Base-by-base conservation (phyloP, 345 rosid species). In the Barbarea vulgaris region DNA sequence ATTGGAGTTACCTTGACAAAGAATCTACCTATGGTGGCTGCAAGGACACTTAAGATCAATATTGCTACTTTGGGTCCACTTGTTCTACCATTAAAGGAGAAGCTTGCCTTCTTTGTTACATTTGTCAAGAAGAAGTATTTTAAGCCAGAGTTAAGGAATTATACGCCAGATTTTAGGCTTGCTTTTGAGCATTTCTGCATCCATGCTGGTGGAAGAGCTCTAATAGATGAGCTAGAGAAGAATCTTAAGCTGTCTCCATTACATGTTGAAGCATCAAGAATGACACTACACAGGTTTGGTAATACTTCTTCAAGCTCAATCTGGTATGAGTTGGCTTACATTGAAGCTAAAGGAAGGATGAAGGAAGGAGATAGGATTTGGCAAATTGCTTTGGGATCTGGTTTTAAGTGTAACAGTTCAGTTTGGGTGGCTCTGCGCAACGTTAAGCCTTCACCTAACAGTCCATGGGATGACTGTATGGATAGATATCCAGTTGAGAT, bases 131-230 rank as follows among this genome's bases (percentile, higher is more conserved):
- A 74, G 76, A 87, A 83, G 69, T 52, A 85, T 34, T 80, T 88
- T 1, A 86, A 77, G 33, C 80, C 81, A 78, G 44, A 75, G 9
- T 73, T 82, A 24, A 85, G 73, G 77, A 82, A 83, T 0, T 90
- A 90, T 59, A 83, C 84, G 3, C 93, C 93, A 0, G 87, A 88
- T 66, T 90, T 90, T 76, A 87, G 73, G 65, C 70, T 88, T 19
- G 97, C 97, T 8, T 87, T 91, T 60, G 89, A 91, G 75, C 97
- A 91, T 62, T 87, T 88, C 55, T 88, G 91, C 34, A 88, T 90
- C 28, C 93, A 90, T 6, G 84, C 88, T 21, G 89, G 91, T 50
- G 93, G 91, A 22, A 78, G 86, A 81, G 91, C 86, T 2, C 86
- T 88, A 64, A 73, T 90, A 31, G 91, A 88, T 65, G 89, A 88